Percentiles rank a stretch among this genome's conserved stretches.
Evolutionary conservation across 2,329 filamentous ascomycete species (phyloP).

Genomic region (Xylariales sp.): DNA sequence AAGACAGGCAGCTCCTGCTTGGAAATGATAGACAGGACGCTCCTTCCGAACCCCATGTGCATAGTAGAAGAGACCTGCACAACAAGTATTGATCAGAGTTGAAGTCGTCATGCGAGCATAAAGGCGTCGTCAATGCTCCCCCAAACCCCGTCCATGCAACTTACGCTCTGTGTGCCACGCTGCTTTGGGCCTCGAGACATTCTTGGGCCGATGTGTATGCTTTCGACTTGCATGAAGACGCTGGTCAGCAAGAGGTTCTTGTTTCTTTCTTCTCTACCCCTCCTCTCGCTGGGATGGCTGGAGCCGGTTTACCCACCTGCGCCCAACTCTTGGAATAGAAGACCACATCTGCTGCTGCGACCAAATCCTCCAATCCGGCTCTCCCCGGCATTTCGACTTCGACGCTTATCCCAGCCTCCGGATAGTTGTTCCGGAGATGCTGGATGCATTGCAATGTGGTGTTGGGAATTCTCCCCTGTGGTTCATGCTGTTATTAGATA

Average conservation of each 20-base stretch:
- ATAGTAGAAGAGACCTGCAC: constrained; percentile 32
- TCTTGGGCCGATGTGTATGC: constrained; percentile 22
- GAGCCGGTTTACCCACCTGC: constrained; percentile 43
- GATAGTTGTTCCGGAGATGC: constrained; percentile 43
- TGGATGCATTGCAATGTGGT: constrained; percentile 56
- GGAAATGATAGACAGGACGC: constrained; percentile 40
- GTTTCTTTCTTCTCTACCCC: no score
- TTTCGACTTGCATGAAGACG: constrained; percentile 18
- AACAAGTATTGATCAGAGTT: no score
- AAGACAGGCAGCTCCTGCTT: constrained; percentile 30
- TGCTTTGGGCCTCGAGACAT: constrained; percentile 24
- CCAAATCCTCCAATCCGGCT: constrained; percentile 53
- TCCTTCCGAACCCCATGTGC: constrained; percentile 40
- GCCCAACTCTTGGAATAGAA: constrained; percentile 72
- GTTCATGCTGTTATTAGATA: no score
- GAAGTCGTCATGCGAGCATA: no score
- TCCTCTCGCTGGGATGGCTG: no score
- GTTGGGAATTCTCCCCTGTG: constrained; percentile 60
- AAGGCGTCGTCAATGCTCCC: no score
- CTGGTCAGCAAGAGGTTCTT: constrained; percentile 12
- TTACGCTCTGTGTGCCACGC: constrained; percentile 26
- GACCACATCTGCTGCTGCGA: constrained; percentile 62
- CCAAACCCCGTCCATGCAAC: no score
- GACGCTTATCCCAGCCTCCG: constrained; percentile 54
- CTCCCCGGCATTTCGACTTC: constrained; percentile 69